Base-by-base conservation (phyloP, 225 moss, liverwort and hornwort genomes). In the Polytrichum formosum region DNA sequence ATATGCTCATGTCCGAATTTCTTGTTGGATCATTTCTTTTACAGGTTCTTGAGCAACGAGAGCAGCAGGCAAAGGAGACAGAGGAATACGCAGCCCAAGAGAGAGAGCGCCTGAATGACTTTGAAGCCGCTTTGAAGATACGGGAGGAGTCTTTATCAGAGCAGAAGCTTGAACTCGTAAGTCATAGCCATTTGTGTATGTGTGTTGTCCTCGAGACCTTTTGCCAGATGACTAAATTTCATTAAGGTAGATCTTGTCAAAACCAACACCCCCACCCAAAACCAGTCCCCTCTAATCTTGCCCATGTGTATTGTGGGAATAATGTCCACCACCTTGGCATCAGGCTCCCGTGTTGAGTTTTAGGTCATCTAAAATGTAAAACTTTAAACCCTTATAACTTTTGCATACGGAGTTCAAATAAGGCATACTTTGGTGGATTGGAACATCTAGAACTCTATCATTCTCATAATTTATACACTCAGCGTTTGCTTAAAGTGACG, bases 151-250 rank as follows among this genome's bases (percentile, higher is more conserved):
- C 75, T 33, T 66, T 98, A 72, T 87, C 82, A 61, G 94, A 98
- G 76, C 94, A 98, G 79, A 87, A 90, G 64, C 90, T 87, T 27
- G 92, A 92, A 70, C 74, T 94, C 79, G 98, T 98, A 67, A 84
- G 93, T 76, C 78, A 35, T 35, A 8, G 4, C 27, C 16, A 46
- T 46, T 46, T 46, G 46, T 46, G 46, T 46, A 46, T 46, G 46
- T 46, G 46, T 13, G 46, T 46, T 46, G 46, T 46, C 13, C 61
- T 61, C 5, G 61, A 26, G 61, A 61, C 26, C 26, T 21, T 61
- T 21, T 61, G 26, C 13, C 7, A 61, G 21, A 21, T 22, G 61
- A 21, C 19, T 5, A 59, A 61, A 25, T 61, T 26, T 61, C 26
- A 22, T 61, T 61, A 7, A 46, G 16, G 46, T 46, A 0, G 4